Evolutionary conservation across 805 yeast species (phyloP), one percentile per base, ranked within the genome.

Genomic region (Torulaspora delbrueckii): DNA sequence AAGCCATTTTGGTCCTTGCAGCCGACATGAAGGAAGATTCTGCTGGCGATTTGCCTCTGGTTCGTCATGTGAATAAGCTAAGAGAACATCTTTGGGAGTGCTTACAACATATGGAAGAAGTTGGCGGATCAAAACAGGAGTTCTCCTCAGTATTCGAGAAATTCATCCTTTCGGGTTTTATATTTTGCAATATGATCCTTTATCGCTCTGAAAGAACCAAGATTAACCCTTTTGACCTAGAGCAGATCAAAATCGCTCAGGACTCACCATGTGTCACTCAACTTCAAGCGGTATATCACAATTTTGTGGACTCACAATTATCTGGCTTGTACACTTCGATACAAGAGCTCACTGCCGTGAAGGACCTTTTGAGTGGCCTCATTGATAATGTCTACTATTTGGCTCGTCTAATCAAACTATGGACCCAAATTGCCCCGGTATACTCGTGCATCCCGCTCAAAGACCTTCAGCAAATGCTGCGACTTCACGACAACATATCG

Each of bases 211-310:
- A 48, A 8, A 47, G 42, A 19, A 42, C 45, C 10, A 42, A 45
- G 7, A 53, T 63, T 19, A 53, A 56, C 40, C 68, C 68, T 2
- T 63, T 63, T 41, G 65, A 58, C 41, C 54, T 51, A 28, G 66
- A 63, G 33, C 63, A 61, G 46, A 30, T 62, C 7, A 59, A 54
- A 33, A 48, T 60, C 35, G 42, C 46, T 19, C 46, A 51, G n/a
- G 39, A 53, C 1, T 33, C 32, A 8, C 43, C 46, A 2, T 40
- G 57, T 7, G 49, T 56, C 6, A 42, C 42, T 8, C 28, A 38
- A 16, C 42, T 63, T 13, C 35, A 50, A 19, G 13, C 22, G 1
- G 42, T 58, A 2, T 57, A 59, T 48, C 33, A 39, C 3, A 41
- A 43, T 31, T 61, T 54, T 24, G 43, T 48, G 2, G 36, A 40